Conservation (phyloP, 75 land plant genomes). For the Cryptomeria japonica region DNA sequence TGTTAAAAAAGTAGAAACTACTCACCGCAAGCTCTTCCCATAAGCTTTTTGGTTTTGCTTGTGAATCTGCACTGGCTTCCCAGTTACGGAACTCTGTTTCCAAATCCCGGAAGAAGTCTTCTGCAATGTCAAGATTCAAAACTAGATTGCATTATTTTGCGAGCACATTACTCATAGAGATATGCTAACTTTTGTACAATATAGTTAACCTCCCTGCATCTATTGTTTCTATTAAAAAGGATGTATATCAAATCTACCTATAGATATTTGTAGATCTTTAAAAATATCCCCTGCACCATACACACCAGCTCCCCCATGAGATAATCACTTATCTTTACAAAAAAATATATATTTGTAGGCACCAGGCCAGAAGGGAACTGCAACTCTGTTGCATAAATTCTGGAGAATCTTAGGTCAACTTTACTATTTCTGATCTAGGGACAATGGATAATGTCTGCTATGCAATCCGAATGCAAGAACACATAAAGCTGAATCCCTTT, state of each 20-base stretch:
- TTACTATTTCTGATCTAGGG: not conserved
- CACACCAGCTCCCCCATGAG: conserved; percentile 18
- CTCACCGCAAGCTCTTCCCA: conserved; percentile 99
- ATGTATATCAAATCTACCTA: conserved; percentile 52
- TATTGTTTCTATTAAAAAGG: conserved; percentile 4
- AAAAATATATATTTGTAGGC: not conserved
- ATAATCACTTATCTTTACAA: not conserved
- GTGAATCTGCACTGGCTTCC: conserved; percentile 43
- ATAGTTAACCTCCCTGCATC: conserved; percentile 4
- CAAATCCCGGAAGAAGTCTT: conserved; percentile 82
- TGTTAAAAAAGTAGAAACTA: not conserved
- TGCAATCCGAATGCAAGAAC: not conserved
- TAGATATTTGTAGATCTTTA: conserved; percentile 61
- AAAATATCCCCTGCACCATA: conserved; percentile 59
- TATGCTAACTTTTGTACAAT: not conserved
- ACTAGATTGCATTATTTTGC: conserved; percentile 4
- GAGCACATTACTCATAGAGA: conserved; percentile 2
- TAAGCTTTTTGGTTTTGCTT: conserved; percentile 84
- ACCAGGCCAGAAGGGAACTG: not conserved
- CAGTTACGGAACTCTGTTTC: conserved; percentile 78
- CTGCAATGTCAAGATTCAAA: conserved; percentile 42
- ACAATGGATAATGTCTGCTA: not conserved
- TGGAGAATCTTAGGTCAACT: not conserved
- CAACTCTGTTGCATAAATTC: not conserved
- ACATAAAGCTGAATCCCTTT: not conserved